These are phyloP conservation scores for Acanthamoeba lenticulata DNA, from an alignment of 208 protist genomes.

Conservation along the genomic window DNA sequence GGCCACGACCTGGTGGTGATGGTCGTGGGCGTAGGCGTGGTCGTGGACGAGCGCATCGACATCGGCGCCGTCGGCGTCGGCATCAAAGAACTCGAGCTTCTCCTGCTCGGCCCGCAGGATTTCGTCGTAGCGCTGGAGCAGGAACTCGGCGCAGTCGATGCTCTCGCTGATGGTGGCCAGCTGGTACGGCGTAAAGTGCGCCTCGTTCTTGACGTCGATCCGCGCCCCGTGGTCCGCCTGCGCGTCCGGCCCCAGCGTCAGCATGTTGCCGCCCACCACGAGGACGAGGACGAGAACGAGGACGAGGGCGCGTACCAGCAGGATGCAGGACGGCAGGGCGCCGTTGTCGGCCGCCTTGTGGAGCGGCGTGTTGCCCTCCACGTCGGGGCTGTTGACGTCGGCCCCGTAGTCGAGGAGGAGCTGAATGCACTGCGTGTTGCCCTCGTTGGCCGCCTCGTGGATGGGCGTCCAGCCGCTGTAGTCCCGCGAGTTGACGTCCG, in stretches of 20 bases:
- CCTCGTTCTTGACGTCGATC: background rate
- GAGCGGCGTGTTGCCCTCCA: conserved; percentile 11
- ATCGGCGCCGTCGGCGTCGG: background rate
- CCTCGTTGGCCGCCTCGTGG: conserved; percentile 56
- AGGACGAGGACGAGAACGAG: background rate
- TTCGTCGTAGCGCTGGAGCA: background rate
- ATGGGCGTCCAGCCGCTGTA: conserved; percentile 14
- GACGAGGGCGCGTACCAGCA: background rate
- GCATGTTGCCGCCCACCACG: background rate
- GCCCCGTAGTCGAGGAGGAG: background rate
- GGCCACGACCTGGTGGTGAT: background rate
- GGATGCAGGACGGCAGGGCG: background rate
- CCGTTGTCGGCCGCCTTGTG: conserved; percentile 34
- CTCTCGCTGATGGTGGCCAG: conserved; percentile 18
- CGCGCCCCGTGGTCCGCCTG: background rate
- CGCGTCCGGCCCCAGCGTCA: background rate
- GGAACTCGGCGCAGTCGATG: conserved; percentile 27
- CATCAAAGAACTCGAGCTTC: background rate
- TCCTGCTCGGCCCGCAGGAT: background rate
- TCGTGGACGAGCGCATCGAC: no score
- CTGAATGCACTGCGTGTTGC: conserved; percentile 37
- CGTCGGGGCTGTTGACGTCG: conserved; percentile 8
- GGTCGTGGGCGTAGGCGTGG: background rate
- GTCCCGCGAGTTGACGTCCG: conserved; percentile 1
- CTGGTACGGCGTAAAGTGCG: background rate